These are phyloP conservation scores for Starmera stellimalicola DNA, from an alignment of 1,139 yeast genomes.

Conservation along the genomic window DNA sequence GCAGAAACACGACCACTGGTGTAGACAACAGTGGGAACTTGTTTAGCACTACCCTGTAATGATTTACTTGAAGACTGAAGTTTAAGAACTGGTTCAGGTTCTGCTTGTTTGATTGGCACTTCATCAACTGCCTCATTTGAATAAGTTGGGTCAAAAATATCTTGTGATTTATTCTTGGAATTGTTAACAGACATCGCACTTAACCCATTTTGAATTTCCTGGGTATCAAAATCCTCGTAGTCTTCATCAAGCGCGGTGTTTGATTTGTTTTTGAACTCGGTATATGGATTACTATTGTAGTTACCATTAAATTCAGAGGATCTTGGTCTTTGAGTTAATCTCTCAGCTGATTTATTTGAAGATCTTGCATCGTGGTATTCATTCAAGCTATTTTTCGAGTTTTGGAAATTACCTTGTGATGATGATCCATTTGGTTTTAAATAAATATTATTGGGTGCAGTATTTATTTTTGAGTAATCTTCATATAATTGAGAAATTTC, in stretches of 20 bases:
- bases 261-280: constrained; percentile 3
- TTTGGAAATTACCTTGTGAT: neutral
- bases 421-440: neutral
- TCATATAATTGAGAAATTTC: constrained; percentile 20
- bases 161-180: constrained; percentile 4
- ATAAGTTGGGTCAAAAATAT: constrained; percentile 18
- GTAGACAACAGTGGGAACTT: constrained; percentile 6
- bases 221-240: constrained; percentile 19
- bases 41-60: too few relatives aligned
- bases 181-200: constrained; percentile 13
- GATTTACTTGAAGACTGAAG: constrained; percentile 8
- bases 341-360: neutral
- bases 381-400: neutral
- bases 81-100: constrained; percentile 9
- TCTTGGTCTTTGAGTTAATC: constrained; percentile 1
- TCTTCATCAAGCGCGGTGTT: constrained; percentile 3
- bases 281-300: constrained; percentile 6
- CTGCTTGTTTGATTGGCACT: constrained; percentile 3
- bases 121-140: neutral
- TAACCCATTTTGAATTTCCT: constrained; percentile 16
- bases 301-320: neutral
- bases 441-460: neutral
- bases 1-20: constrained; percentile 16
- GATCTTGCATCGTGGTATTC: neutral
- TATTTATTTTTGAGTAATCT: constrained; percentile 16